These are phyloP conservation scores for Debaryomyces sp. DNA, from an alignment of 1,139 yeast species.

Conservation along the genomic window DNA sequence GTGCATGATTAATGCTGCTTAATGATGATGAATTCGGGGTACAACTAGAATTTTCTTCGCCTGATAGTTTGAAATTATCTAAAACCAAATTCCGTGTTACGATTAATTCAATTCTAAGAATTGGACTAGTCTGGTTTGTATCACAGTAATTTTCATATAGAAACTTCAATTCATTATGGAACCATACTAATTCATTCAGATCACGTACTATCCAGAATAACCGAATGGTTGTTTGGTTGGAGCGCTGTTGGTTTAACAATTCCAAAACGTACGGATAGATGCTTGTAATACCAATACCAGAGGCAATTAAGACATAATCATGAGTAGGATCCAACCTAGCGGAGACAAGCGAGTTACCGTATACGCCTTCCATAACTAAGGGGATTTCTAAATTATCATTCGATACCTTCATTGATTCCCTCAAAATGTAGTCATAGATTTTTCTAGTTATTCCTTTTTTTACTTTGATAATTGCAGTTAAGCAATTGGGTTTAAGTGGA, in stretches of 20 bases:
- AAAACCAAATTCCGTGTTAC: neutral
- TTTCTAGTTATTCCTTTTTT: conserved; percentile 21
- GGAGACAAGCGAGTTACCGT: conserved; percentile 1
- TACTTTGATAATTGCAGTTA: conserved; percentile 18
- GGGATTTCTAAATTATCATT: neutral
- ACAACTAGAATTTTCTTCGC: neutral
- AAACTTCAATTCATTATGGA: conserved; percentile 6
- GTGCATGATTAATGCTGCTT: neutral
- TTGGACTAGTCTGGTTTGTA: neutral
- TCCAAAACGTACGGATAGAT: neutral
- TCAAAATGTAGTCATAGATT: conserved; percentile 4
- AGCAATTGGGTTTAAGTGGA: conserved; percentile 7
- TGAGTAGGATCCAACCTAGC: neutral
- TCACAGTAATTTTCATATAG: neutral
- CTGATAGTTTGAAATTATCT: neutral
- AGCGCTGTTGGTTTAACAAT: neutral
- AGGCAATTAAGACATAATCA: neutral
- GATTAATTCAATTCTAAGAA: neutral
- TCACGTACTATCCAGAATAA: conserved; percentile 7
- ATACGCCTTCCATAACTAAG: conserved; percentile 7
- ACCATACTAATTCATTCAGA: conserved; percentile 5
- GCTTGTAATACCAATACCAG: conserved; percentile 5
- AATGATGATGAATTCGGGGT: neutral
- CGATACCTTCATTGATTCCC: neutral
- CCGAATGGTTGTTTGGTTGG: neutral